phyloP scores from a whole-genome alignment of 805 yeast genomes.

The Kluyveromyces nonfermentans region DNA sequence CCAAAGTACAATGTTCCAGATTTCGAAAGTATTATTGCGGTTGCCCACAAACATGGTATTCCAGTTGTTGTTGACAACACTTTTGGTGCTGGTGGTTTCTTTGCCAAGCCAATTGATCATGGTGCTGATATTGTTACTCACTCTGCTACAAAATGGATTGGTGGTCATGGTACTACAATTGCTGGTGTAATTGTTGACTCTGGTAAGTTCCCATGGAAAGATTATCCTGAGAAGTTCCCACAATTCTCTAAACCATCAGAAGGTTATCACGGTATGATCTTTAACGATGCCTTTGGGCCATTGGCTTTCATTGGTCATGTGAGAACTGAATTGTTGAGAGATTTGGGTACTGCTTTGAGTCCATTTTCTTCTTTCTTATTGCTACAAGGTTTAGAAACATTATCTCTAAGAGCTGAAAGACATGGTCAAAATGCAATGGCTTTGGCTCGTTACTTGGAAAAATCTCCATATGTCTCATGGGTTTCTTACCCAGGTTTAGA shows the following conservation, averaged over 20 bases:
- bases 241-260: conserved; percentile 86
- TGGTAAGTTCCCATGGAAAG: conserved; percentile 87
- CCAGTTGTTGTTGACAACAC: conserved; percentile 94
- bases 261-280: conserved; percentile 84
- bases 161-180: conserved; percentile 93
- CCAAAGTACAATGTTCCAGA: conserved; percentile 92
- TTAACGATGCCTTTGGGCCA: conserved; percentile 74
- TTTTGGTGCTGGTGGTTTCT: conserved; percentile 92
- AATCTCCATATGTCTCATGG: conserved; percentile 68
- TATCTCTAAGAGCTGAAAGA: conserved; percentile 89
- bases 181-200: conserved; percentile 87
- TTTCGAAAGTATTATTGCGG: conserved; percentile 60
- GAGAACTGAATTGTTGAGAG: conserved; percentile 81
- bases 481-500: conserved; percentile 89
- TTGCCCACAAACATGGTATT: conserved; percentile 80
- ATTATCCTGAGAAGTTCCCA: conserved; percentile 81
- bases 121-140: conserved; percentile 92
- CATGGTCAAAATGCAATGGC: conserved; percentile 75
- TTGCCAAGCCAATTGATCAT: conserved; percentile 71
- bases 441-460: conserved; percentile 69
- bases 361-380: conserved; percentile 85
- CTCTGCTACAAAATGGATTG: conserved; percentile 96
- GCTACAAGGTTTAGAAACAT: conserved; percentile 88
- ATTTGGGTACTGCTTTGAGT: conserved; percentile 79
- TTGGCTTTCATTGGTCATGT: conserved; percentile 71